These are phyloP conservation scores for Echites panduratus DNA, from an alignment of 257 asterid genomes.

Conservation along the genomic window DNA sequence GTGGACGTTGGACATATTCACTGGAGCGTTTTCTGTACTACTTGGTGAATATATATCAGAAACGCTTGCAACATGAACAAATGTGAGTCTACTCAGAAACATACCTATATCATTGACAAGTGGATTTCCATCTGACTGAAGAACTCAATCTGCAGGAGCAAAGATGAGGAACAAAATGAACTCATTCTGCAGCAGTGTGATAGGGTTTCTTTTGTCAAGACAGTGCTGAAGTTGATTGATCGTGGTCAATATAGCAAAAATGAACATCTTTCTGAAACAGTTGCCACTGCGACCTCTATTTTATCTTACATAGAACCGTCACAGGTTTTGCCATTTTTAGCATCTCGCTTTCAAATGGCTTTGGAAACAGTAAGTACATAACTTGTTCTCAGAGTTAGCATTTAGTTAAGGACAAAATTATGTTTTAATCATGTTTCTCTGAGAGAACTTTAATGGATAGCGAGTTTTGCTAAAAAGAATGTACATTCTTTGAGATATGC, in stretches of 20 bases:
- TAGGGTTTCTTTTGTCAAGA: constrained; percentile 68
- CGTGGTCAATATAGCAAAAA: constrained; percentile 99
- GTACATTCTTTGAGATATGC: constrained; percentile 13
- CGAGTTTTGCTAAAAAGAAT: not conserved
- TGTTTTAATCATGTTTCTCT: not conserved
- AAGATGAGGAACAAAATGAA: constrained; percentile 44
- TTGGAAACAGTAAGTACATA: constrained; percentile 87
- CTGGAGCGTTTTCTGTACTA: constrained; percentile 80
- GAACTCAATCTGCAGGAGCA: constrained; percentile 50
- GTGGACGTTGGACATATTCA: constrained; percentile 97
- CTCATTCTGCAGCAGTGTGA: constrained; percentile 58
- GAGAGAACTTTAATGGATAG: not conserved
- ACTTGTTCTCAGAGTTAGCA: not conserved
- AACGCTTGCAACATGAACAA: constrained; percentile 86
- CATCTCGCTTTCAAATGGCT: constrained; percentile 94
- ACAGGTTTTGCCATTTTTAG: constrained; percentile 85
- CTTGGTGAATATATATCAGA: constrained; percentile 69
- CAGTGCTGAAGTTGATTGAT: constrained; percentile 78
- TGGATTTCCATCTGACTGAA: constrained; percentile 16
- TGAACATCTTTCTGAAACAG: constrained; percentile 90
- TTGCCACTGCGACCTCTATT: constrained; percentile 85
- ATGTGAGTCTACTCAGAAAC: constrained; percentile 45
- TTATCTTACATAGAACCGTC: constrained; percentile 94
- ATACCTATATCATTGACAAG: not conserved
- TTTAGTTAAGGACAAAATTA: constrained; percentile 8